Percentiles rank a stretch among this genome's conserved stretches.
Evolutionary conservation across 2,329 filamentous ascomycete genomes (phyloP).

Genomic region (Aspergillus ruber): DNA sequence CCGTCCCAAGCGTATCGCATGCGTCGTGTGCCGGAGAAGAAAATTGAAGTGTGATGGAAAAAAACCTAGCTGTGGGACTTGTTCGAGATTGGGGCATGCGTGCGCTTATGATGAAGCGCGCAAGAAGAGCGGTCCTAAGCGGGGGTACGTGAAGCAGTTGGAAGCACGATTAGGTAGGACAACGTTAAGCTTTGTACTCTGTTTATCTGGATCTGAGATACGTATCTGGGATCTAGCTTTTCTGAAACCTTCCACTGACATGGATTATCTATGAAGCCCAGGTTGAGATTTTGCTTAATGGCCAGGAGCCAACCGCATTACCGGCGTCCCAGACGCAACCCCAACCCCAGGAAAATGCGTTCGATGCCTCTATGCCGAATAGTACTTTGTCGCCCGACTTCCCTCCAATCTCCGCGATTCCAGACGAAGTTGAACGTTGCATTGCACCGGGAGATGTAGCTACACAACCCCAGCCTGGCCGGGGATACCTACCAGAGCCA

Average conservation of each 20-base stretch:
- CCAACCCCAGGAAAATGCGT: slow-evolving; percentile 20
- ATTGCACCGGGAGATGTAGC: slow-evolving; percentile 16
- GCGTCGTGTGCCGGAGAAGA: slow-evolving; percentile 85
- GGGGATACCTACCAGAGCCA: slow-evolving; percentile 13
- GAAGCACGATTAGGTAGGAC: slow-evolving; percentile 85
- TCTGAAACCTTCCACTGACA: slow-evolving; percentile 5
- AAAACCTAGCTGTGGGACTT: slow-evolving; percentile 81
- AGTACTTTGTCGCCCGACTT: slow-evolving; percentile 18
- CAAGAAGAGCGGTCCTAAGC: slow-evolving; percentile 89
- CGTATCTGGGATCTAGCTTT: background rate
- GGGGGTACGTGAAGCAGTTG: slow-evolving; percentile 88
- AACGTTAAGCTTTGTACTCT: background rate
- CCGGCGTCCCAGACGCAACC: slow-evolving; percentile 19
- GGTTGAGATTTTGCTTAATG: slow-evolving; percentile 85
- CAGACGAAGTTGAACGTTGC: slow-evolving; percentile 12
- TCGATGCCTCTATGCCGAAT: slow-evolving; percentile 23
- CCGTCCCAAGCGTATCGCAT: slow-evolving; percentile 88
- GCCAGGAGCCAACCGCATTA: slow-evolving; percentile 52
- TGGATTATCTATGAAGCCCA: slow-evolving; percentile 56
- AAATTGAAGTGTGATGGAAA: slow-evolving; percentile 86
- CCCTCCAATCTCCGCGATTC: slow-evolving; percentile 11
- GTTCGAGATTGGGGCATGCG: slow-evolving; percentile 74
- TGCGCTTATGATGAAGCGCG: slow-evolving; percentile 89
- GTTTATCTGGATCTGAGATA: background rate
- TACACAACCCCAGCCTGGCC: slow-evolving; percentile 13